Evolutionary conservation across 73 alveolate species (phyloP).

Genomic region (Durusdinium trenchii): DNA sequence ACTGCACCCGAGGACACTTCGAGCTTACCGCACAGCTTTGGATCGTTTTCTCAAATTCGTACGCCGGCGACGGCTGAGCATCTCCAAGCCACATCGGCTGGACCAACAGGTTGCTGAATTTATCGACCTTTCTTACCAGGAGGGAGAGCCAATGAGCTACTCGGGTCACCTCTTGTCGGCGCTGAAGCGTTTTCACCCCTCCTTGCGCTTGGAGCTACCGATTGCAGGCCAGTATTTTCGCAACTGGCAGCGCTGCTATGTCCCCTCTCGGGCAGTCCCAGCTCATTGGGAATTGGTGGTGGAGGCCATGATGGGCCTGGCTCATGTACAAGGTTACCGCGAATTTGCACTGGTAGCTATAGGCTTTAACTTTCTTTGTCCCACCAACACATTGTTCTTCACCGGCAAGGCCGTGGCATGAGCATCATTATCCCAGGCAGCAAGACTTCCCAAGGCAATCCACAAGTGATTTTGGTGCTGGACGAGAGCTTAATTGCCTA

Average conservation of each 20-base stretch:
- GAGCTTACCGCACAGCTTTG: not conserved
- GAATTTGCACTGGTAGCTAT: not conserved
- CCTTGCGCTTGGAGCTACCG: not conserved
- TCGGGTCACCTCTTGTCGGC: not conserved
- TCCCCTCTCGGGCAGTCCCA: not conserved
- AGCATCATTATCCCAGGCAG: not conserved
- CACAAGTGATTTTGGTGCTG: not conserved
- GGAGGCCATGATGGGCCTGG: not conserved
- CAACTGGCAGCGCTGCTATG: not conserved
- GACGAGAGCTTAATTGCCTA: not conserved
- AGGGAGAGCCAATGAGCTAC: not conserved
- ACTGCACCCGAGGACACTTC: not conserved
- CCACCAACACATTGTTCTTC: not conserved
- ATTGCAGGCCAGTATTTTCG: not conserved
- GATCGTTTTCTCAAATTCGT: not conserved
- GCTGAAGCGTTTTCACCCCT: not conserved
- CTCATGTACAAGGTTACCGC: not conserved
- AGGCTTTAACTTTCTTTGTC: not conserved
- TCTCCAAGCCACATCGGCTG: not conserved
- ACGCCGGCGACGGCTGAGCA: not conserved
- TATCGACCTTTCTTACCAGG: not conserved
- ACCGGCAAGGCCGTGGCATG: not conserved
- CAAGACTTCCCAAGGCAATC: not conserved
- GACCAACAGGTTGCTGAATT: not conserved
- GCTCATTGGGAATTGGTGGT: not conserved